phyloP scores from a whole-genome alignment of 768 basidiomycete genomes.

The Tephrocybe rancida region DNA sequence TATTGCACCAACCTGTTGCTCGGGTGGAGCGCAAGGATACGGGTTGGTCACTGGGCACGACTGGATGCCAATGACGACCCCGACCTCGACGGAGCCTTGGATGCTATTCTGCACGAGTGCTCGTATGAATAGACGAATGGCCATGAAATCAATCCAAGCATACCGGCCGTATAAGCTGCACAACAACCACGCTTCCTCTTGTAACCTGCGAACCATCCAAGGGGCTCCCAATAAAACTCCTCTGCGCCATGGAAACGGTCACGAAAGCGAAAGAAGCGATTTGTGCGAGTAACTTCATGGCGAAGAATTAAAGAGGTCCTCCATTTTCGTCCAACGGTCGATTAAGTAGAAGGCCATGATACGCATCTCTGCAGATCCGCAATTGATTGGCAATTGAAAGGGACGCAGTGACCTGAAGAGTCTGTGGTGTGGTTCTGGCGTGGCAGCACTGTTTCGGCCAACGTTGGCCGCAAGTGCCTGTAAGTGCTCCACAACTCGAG shows the following conservation, averaged over 20 bases:
- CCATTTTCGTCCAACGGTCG: background rate
- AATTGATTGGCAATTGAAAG: background rate
- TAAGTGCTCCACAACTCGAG: no score
- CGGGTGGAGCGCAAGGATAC: constrained; percentile 22
- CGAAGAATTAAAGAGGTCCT: background rate
- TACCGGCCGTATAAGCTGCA: constrained; percentile 41
- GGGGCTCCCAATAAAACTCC: constrained; percentile 33
- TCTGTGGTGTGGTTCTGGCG: no score
- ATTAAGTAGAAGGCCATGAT: background rate
- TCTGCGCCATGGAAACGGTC: constrained; percentile 17
- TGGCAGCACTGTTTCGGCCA: background rate
- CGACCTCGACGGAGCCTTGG: constrained; percentile 44
- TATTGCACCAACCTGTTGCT: constrained; percentile 34
- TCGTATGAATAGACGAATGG: background rate
- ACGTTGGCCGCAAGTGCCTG: background rate
- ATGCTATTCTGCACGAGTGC: constrained; percentile 32
- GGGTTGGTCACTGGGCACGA: constrained; percentile 31
- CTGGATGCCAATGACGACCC: constrained; percentile 42
- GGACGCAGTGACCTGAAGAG: no score
- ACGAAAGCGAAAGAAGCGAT: constrained; percentile 8
- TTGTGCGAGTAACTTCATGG: background rate
- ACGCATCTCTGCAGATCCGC: background rate
- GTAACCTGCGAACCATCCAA: constrained; percentile 23
- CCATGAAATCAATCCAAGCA: constrained; percentile 5
- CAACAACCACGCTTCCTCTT: constrained; percentile 30